Evolutionary conservation across 257 asterid species (phyloP).

Genomic region (Osmanthus fragrans): DNA sequence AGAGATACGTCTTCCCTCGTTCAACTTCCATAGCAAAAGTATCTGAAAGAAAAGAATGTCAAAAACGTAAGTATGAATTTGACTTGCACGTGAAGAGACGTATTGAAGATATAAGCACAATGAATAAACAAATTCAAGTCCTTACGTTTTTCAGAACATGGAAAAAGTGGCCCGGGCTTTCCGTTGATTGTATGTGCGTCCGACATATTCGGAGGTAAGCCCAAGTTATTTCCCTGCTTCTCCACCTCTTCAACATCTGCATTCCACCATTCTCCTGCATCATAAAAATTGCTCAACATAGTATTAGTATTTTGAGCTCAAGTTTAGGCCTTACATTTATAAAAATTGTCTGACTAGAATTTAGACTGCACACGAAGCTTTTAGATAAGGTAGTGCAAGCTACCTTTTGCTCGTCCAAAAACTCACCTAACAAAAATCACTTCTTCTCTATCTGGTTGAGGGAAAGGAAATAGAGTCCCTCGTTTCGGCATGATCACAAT

Average conservation of each 20-base stretch:
- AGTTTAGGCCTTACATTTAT: not conserved
- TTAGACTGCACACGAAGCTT: not conserved
- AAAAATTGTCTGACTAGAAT: too few species aligned
- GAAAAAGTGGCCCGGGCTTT: slow-evolving; percentile 58
- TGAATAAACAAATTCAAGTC: not conserved
- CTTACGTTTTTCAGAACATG: slow-evolving; percentile 53
- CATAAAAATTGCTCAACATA: not conserved
- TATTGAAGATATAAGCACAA: not conserved
- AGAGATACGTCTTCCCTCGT: slow-evolving; percentile 48
- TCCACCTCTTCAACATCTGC: slow-evolving; percentile 50
- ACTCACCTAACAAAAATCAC: slow-evolving; percentile 50
- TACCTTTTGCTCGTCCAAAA: not conserved
- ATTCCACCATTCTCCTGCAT: slow-evolving; percentile 66
- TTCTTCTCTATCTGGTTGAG: slow-evolving; percentile 51
- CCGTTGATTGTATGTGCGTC: slow-evolving; percentile 63
- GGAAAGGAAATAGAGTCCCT: slow-evolving; percentile 56
- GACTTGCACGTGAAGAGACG: not conserved
- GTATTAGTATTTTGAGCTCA: not conserved
- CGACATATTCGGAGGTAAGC: slow-evolving; percentile 59
- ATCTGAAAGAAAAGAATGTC: slow-evolving; percentile 25
- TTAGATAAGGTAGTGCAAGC: not conserved
- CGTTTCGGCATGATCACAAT: slow-evolving; percentile 47
- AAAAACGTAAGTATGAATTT: not conserved
- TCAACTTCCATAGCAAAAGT: slow-evolving; percentile 56
- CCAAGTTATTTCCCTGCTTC: slow-evolving; percentile 44